Base-by-base conservation (phyloP, 2,329 filamentous ascomycete genomes). In the Penicillium sp. region DNA sequence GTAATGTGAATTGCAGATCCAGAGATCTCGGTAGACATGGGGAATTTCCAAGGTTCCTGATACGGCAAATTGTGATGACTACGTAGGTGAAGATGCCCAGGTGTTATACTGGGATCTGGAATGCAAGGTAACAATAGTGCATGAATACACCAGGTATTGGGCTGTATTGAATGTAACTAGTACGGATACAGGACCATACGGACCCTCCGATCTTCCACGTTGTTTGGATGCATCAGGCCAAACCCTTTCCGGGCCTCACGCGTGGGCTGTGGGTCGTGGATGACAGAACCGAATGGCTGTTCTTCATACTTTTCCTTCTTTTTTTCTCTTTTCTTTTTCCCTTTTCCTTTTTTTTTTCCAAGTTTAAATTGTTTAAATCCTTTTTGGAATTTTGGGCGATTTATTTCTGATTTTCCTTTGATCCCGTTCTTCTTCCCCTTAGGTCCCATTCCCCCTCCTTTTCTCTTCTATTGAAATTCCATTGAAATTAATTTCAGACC, bases 161-260 rank as follows among this genome's bases (percentile, higher is more conserved):
- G 10, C 31, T 34, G 31, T 40, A 49, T 27, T n/a, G 18, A 18
- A 18, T 18, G 38, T 40, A 21, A 40, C 24, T 2, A 27, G 24
- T 27, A 27, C 24, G 2, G 10, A 61, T 63, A 61, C 54, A 51
- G 57, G 51, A 52, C 49, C 49, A 11, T 40, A 21, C 29, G 56
- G 59, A 60, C 49, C 59, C 58, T 61, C 61, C 61, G 61, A 65
- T 63, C 60, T 59, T 65, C 70, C 70, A 72, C 70, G 70, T 72
- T 72, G 66, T 69, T 66, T 67, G 64, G 66, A 54, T 69, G 70
- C 70, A 69, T 66, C 65, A 63, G 66, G 66, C 70, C 67, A 68
- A 67, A 71, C 68, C 66, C 64, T 69, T 67, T 65, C 54, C 49
- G 61, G 58, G 56, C 40, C 58, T 67, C 65, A 66, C 70, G 70